Evolutionary conservation across 345 rosid species (phyloP), one percentile per base, ranked within the genome.

Genomic region (Diplotaxis tenuifolia): DNA sequence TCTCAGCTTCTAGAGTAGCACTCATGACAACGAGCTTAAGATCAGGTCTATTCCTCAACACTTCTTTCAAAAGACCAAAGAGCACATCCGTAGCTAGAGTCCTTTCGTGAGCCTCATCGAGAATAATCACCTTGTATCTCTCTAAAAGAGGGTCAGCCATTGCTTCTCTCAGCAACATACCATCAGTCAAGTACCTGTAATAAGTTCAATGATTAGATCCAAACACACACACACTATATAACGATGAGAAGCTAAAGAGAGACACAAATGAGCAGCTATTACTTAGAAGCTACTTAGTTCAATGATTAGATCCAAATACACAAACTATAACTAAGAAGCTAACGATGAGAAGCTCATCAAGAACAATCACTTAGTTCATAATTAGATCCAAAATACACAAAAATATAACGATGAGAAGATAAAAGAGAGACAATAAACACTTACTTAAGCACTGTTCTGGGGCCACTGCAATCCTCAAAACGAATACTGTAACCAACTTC

Each of bases 401-500:
- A 29, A 8, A n/a, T 6, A 38, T 0, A 53, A 31, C 1, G 0
- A 20, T 9, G 12, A 23, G 64, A 22, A 19, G 28, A 21, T 42
- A 14, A n/a, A 50, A 59, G 20, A 38, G 75, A 5, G 15, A 54
- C 18, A n/a, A 14, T n/a, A 55, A 57, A 50, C 2, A 40, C 96
- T 84, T 81, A 95, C 99, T 95, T 95, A 66, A 95, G 85, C 64
- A 95, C 96, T 3, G 99, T 95, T 78, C 83, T 83, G 23, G 97
- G 76, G 77, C 98, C 78, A 65, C 87, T 92, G 65, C 98, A 90
- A 65, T 95, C 98, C 81, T 95, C 99, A 22, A 95, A 92, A 79
- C 99, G 98, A 42, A 95, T 92, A 67, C 96, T 92, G 74, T 95
- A 95, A 76, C 99, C 99, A 58, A 95, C 99, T 84, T 95, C 99